phyloP scores from a whole-genome alignment of 2,329 filamentous ascomycete species.

The Colletotrichum agaves region DNA sequence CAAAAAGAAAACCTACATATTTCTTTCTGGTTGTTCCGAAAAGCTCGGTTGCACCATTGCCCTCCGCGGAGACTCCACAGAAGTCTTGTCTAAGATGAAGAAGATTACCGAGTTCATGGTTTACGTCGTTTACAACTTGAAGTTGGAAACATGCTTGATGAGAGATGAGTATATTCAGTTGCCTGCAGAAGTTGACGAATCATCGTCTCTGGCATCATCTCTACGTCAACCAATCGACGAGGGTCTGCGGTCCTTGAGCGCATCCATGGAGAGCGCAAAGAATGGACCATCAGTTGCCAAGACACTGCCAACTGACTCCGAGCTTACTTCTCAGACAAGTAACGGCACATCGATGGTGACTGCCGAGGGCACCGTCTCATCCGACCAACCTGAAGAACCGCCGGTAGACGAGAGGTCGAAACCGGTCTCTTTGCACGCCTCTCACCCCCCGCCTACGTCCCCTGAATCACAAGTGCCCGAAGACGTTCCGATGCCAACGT shows the following conservation, averaged over 20 bases:
- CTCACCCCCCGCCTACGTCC: slow-evolving; percentile 52
- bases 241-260: slow-evolving; percentile 49
- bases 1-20: slow-evolving; percentile 94
- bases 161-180: slow-evolving; percentile 91
- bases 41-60: slow-evolving; percentile 96
- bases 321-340: slow-evolving; percentile 41
- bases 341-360: slow-evolving; percentile 29
- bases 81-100: slow-evolving; percentile 82
- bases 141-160: slow-evolving; percentile 93
- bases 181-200: slow-evolving; percentile 67
- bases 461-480: slow-evolving; percentile 73
- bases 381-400: slow-evolving; percentile 41
- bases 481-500: slow-evolving; percentile 86
- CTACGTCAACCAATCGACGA: slow-evolving; percentile 50
- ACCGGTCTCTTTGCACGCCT: slow-evolving; percentile 53
- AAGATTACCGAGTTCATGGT: slow-evolving; percentile 98
- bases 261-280: slow-evolving; percentile 41
- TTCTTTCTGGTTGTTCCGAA: slow-evolving; percentile 88
- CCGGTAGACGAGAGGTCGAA: slow-evolving; percentile 42
- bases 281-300: slow-evolving; percentile 47
- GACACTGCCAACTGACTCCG: slow-evolving; percentile 48
- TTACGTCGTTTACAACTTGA: slow-evolving; percentile 97
- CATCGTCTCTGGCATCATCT: slow-evolving; percentile 33
- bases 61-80: slow-evolving; percentile 80
- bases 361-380: slow-evolving; percentile 44